phyloP scores from a whole-genome alignment of 2,329 filamentous ascomycete species.

The Chaetomium strumarium region DNA sequence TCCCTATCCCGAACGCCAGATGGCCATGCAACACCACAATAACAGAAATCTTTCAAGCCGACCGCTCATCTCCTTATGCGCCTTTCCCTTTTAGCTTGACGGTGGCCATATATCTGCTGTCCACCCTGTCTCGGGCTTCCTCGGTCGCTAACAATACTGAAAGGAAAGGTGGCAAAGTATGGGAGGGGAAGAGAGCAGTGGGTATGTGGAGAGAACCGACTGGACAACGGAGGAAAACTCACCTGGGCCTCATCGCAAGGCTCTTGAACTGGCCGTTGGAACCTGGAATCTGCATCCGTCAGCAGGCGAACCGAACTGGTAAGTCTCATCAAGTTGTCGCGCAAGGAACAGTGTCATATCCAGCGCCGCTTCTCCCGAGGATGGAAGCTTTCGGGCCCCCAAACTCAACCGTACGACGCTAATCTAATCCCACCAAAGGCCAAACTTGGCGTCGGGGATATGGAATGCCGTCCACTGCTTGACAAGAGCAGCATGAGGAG shows the following conservation, averaged over 20 bases:
- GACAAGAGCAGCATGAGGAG: constrained; percentile 1
- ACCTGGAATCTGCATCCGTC: constrained; percentile 6
- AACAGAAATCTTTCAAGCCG: too few relatives aligned
- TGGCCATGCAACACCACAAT: too few relatives aligned
- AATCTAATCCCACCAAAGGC: constrained; percentile 2
- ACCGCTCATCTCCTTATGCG: too few relatives aligned
- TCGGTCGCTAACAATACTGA: too few relatives aligned
- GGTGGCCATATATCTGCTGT: too few relatives aligned
- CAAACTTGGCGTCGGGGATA: constrained; percentile 1
- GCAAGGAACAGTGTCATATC: constrained; percentile 5
- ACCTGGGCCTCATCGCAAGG: not conserved
- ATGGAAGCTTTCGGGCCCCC: not conserved
- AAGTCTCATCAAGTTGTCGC: constrained; percentile 9
- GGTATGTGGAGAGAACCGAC: too few relatives aligned
- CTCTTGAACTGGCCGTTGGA: not conserved
- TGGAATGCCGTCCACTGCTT: constrained; percentile 4
- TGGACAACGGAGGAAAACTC: too few relatives aligned
- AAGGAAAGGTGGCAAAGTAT: too few relatives aligned
- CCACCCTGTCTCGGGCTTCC: too few relatives aligned
- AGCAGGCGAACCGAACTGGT: constrained; percentile 11
- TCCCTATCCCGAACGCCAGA: too few relatives aligned
- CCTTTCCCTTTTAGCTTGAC: too few relatives aligned
- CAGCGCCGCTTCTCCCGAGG: not conserved
- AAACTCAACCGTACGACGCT: not conserved
- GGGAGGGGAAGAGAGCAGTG: too few relatives aligned